Percentiles rank a stretch among this genome's conserved stretches.
Evolutionary conservation across 192 early-diverging fungal genomes (phyloP).

Genomic region (Phycomyces nitens): DNA sequence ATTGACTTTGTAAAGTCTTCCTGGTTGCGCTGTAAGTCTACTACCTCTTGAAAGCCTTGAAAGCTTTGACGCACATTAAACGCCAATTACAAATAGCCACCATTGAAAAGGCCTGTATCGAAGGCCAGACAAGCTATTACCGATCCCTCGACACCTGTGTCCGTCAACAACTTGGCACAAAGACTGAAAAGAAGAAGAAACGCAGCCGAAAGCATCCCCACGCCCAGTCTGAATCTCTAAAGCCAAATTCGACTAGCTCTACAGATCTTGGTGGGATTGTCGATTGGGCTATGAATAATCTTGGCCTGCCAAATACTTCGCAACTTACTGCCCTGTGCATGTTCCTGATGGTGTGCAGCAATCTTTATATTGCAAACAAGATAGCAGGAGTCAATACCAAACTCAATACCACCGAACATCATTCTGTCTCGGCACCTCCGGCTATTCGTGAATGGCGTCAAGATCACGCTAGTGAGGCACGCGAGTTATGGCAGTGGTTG

Average conservation of each 20-base stretch:
- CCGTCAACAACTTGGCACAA: slow-evolving; percentile 42
- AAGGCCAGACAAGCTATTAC: slow-evolving; percentile 41
- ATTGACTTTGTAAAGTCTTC: slow-evolving; percentile 53
- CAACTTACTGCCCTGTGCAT: slow-evolving; percentile 16
- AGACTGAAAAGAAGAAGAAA: not conserved
- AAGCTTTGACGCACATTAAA: no score
- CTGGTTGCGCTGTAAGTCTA: slow-evolving; percentile 46
- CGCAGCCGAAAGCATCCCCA: not conserved
- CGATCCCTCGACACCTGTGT: slow-evolving; percentile 38
- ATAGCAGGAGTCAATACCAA: slow-evolving; percentile 11
- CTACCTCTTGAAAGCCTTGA: not conserved
- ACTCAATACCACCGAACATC: slow-evolving; percentile 3
- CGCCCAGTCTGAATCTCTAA: not conserved
- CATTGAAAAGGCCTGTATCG: slow-evolving; percentile 38
- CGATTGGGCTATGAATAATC: not conserved
- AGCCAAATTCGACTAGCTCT: not conserved
- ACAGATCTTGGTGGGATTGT: not conserved
- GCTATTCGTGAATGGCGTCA: not conserved
- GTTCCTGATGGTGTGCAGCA: slow-evolving; percentile 12
- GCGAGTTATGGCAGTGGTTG: slow-evolving; percentile 4
- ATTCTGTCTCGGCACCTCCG: no score
- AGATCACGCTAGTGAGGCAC: not conserved
- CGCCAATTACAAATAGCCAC: slow-evolving; percentile 32
- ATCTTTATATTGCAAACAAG: slow-evolving; percentile 17
- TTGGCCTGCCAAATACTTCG: not conserved